These are phyloP conservation scores for Clarireedia hainanense DNA, from an alignment of 2,329 filamentous ascomycete genomes.

Conservation along the genomic window DNA sequence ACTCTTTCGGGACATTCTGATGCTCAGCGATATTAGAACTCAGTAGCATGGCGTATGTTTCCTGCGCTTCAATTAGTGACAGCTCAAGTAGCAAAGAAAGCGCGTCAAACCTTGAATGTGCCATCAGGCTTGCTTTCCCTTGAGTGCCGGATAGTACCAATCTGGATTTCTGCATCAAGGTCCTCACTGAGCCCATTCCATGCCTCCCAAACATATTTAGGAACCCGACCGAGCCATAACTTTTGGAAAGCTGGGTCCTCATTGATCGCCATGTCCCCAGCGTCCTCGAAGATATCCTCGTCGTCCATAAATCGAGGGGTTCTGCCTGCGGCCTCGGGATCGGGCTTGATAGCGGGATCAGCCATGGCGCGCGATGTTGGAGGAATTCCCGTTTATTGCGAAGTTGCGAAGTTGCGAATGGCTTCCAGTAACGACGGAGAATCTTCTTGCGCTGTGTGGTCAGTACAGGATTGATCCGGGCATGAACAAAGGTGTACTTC, in stretches of 20 bases:
- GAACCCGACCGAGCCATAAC: slow-evolving; percentile 69
- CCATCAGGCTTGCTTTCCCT: slow-evolving; percentile 40
- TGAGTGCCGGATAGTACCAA: slow-evolving; percentile 61
- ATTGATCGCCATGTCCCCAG: slow-evolving; percentile 54
- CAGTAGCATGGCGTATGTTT: slow-evolving; percentile 59
- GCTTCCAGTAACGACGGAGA: too few species aligned
- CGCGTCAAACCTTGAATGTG: slow-evolving; percentile 33
- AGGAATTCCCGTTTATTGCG: neutral
- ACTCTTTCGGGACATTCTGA: slow-evolving; percentile 75
- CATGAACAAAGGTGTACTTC: too few species aligned
- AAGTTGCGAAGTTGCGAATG: neutral
- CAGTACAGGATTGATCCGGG: too few species aligned
- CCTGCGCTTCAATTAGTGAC: slow-evolving; percentile 24
- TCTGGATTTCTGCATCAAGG: slow-evolving; percentile 73
- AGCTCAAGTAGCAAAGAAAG: neutral
- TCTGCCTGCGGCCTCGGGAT: slow-evolving; percentile 36
- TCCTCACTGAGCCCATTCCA: slow-evolving; percentile 58
- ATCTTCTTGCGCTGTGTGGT: too few species aligned
- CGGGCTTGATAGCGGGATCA: slow-evolving; percentile 38
- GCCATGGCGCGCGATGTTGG: slow-evolving; percentile 19
- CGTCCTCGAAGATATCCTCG: slow-evolving; percentile 64
- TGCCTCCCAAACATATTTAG: slow-evolving; percentile 71
- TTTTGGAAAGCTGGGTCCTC: slow-evolving; percentile 30
- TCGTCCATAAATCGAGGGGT: slow-evolving; percentile 42
- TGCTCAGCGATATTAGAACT: slow-evolving; percentile 57